Base-by-base conservation (phyloP, 176 grass and related monocot genomes). In the Rhynchospora tenuis region DNA sequence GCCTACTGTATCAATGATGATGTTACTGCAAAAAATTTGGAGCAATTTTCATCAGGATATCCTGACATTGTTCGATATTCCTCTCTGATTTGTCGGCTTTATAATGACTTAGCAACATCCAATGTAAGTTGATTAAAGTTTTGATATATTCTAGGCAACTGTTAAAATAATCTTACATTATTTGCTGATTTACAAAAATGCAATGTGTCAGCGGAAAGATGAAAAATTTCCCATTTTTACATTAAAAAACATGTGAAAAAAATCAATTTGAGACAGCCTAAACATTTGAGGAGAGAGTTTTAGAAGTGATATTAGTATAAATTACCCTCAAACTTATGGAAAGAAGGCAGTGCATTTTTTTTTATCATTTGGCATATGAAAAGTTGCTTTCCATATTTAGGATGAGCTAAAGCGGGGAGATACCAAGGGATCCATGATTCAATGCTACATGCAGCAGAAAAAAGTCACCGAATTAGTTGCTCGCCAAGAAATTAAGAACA, bases 381-480 rank as follows among this genome's bases (percentile, higher is more conserved):
- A 15, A 66, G 33, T 16, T 5, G 46, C 12, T 76, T 46, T 46
- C 57, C 33, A 38, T 26, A 20, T 59, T 50, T 57, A 88, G 81
- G 29, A 12, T 47, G 81, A 88, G 59, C 11, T 52, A 3, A 16
- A 78, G 42, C 50, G 86, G 59, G 86, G 81, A 0, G 86, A 88
- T 72, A 68, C 61, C 3, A 3, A 69, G 0, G 72, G 69, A 63
- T 84, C 82, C 9, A 79, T 81, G 7, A 63, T 88, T 33, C 70
- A 80, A 15, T 88, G 86, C 59, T 88, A 61, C 15, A 84, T 88
- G 86, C 69, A 67, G 12, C 70, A 88, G 29, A 59, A 28, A 65
- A 44, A 22, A 15, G 22, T 80, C 48, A 51, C 54, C 5, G 73
- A 85, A 47, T 44, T 2, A 0, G 15, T 27, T 29, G 87, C 82